A percentile compares a stretch with the other conserved stretches of the same genome.
Conservation (phyloP, 805 yeast species). For the Cyberlindnera galapagoensis region DNA sequence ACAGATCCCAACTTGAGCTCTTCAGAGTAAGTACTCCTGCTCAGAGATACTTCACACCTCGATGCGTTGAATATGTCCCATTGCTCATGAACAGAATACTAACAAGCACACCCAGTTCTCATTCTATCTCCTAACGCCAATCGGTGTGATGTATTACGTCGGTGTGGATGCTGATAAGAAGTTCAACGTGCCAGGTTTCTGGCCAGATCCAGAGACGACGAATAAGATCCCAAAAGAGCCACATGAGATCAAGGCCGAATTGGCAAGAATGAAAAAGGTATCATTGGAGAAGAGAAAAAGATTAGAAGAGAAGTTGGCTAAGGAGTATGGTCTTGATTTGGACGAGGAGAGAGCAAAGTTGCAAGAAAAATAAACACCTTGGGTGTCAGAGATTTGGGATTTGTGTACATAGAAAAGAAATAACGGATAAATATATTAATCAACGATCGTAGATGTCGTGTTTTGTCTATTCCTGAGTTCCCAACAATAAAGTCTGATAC, state of each 20-base stretch:
- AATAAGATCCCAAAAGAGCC: conserved; percentile 92
- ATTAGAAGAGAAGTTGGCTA: conserved; percentile 64
- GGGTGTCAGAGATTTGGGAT: not conserved
- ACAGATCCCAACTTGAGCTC: conserved; percentile 47
- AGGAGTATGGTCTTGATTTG: conserved; percentile 54
- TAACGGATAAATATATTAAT: not conserved
- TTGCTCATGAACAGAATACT: conserved; percentile 1
- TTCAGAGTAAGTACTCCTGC: conserved; percentile 33
- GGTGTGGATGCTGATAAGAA: conserved; percentile 87
- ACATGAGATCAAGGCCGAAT: conserved; percentile 83
- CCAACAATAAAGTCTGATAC: conserved; percentile 1
- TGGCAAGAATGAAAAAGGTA: conserved; percentile 79
- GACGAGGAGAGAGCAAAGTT: conserved; percentile 38
- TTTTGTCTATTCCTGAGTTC: not conserved
- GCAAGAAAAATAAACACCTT: conserved; percentile 13
- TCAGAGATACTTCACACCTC: no score
- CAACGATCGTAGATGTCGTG: not conserved
- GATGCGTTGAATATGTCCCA: not conserved
- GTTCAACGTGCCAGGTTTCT: conserved; percentile 86
- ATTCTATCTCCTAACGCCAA: conserved; percentile 79
- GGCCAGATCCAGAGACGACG: conserved; percentile 94
- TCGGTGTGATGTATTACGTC: conserved; percentile 86
- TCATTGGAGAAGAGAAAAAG: conserved; percentile 65
- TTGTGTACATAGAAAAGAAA: conserved; percentile 5
- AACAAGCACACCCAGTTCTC: conserved; percentile 69